These are phyloP conservation scores for Trichophaea hybrida DNA, from an alignment of 2,329 filamentous ascomycete genomes.

Conservation along the genomic window DNA sequence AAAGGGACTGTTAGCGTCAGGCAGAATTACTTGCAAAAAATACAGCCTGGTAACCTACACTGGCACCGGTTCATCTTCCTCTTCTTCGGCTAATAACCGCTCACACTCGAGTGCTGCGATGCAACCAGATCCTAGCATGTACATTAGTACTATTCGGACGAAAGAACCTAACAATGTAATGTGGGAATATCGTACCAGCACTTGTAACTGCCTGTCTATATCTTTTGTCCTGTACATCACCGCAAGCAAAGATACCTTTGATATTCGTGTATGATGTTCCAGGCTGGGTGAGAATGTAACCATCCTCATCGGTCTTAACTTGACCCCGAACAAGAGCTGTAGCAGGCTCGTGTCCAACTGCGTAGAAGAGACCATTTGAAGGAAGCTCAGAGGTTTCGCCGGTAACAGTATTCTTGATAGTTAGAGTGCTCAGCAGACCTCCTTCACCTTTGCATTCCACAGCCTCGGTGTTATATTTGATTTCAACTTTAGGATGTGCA, in stretches of 20 bases:
- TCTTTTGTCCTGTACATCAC: constrained; percentile 96
- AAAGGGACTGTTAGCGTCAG: constrained; percentile 13
- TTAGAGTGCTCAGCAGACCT: constrained; percentile 75
- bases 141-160: constrained; percentile 20
- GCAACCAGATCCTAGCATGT: constrained; percentile 62
- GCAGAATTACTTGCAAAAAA: not conserved
- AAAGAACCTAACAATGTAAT: not conserved
- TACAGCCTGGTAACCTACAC: constrained; percentile 14
- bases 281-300: constrained; percentile 78
- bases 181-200: constrained; percentile 51
- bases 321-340: constrained; percentile 83
- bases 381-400: constrained; percentile 70
- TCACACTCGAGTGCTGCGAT: constrained; percentile 92
- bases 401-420: constrained; percentile 63
- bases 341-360: constrained; percentile 90
- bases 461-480: constrained; percentile 70
- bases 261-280: constrained; percentile 80
- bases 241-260: constrained; percentile 86
- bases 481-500: constrained; percentile 74
- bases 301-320: constrained; percentile 73
- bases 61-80: constrained; percentile 29
- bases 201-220: constrained; percentile 97
- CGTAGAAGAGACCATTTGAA: constrained; percentile 91
- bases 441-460: constrained; percentile 74
- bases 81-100: constrained; percentile 66